Percentiles rank a stretch among this genome's conserved stretches.
Conservation (phyloP, 1,284 basidiomycete genomes). For the Naganishia cerealis region DNA sequence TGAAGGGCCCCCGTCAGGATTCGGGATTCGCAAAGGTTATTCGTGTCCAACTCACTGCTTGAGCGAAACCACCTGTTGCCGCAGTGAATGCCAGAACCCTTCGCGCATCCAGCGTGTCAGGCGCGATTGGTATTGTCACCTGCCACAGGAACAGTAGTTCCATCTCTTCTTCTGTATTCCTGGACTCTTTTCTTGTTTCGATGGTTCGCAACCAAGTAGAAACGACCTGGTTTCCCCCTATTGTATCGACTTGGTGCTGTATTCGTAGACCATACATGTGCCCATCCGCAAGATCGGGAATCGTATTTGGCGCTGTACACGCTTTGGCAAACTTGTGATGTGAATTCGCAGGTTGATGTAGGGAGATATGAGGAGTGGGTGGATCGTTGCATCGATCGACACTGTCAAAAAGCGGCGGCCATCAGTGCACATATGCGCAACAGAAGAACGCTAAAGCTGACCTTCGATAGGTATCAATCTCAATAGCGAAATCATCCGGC, state of each 20-base stretch:
- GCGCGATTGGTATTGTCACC: conserved; percentile 7
- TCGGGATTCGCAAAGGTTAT: not conserved
- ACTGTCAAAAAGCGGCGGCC: conserved; percentile 7
- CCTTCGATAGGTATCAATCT: conserved; percentile 41
- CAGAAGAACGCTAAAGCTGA: conserved; percentile 33
- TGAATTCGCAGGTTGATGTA: conserved; percentile 47
- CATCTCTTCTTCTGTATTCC: not conserved
- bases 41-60: conserved; percentile 19
- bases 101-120: too few species aligned
- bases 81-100: conserved; percentile 26
- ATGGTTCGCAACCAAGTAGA: conserved; percentile 1
- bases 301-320: conserved; percentile 37
- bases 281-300: conserved; percentile 44
- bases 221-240: not conserved
- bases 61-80: conserved; percentile 30
- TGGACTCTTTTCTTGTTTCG: too few species aligned
- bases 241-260: conserved; percentile 27
- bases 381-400: conserved; percentile 43
- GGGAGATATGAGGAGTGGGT: conserved; percentile 47
- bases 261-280: conserved; percentile 38
- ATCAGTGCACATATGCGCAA: not conserved
- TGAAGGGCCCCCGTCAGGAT: too few species aligned
- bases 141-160: conserved; percentile 23
- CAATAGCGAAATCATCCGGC: conserved; percentile 46
- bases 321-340: conserved; percentile 45